These are phyloP conservation scores for Vitis hybrid DNA, from an alignment of 177 flowering plant species.

Conservation along the genomic window DNA sequence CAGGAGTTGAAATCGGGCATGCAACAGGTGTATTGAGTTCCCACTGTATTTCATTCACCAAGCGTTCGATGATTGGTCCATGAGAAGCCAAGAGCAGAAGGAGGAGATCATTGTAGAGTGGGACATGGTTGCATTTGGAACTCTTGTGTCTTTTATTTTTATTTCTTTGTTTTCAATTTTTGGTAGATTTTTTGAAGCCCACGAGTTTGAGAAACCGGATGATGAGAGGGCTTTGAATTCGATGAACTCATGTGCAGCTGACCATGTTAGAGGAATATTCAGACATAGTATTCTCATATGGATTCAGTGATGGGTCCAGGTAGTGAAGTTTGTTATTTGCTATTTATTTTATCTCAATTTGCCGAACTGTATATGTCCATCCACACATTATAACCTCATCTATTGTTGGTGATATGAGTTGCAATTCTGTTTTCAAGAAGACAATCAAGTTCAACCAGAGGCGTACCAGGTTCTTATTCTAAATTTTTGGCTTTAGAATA, in stretches of 20 bases:
- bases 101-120: neutral
- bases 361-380: neutral
- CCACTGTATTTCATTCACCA: neutral
- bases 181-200: conserved; percentile 47
- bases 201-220: conserved; percentile 54
- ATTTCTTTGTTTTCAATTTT: neutral
- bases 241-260: conserved; percentile 34
- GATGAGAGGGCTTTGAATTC: conserved; percentile 48
- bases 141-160: neutral
- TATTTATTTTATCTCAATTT: neutral
- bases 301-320: conserved; percentile 62
- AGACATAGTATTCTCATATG: conserved; percentile 47
- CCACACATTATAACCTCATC: neutral
- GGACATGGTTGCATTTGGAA: conserved; percentile 26
- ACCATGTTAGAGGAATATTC: neutral
- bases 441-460: conserved; percentile 56
- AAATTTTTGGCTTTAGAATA: neutral
- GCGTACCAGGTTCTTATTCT: conserved; percentile 45
- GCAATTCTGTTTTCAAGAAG: conserved; percentile 58
- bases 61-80: conserved; percentile 3
- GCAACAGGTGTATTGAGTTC: too few relatives aligned
- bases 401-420: neutral
- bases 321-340: conserved; percentile 10
- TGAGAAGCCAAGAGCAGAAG: neutral
- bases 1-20: too few relatives aligned